phyloP scores from a whole-genome alignment of 345 rosid genomes.

The Corymbia maculata region DNA sequence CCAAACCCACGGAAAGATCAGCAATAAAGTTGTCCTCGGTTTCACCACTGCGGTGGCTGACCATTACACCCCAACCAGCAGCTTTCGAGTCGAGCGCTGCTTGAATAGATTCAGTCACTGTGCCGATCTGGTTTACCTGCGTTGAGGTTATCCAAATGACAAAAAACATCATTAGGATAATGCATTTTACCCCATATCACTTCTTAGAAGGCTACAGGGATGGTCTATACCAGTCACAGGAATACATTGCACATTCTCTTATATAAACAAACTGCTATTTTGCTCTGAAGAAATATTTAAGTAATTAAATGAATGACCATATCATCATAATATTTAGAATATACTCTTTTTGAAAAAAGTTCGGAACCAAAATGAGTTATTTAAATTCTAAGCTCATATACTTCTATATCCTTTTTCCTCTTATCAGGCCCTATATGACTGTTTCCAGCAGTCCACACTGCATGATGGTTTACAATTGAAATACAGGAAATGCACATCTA shows the following conservation, averaged over 20 bases:
- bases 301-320: not conserved
- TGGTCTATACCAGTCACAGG: not conserved
- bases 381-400: not conserved
- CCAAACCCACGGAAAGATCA: constrained; percentile 93
- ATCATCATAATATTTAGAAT: not conserved
- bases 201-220: not conserved
- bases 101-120: constrained; percentile 91
- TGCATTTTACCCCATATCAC: not conserved
- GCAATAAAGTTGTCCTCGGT: constrained; percentile 97
- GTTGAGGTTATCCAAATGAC: not conserved
- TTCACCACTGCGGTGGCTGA: constrained; percentile 97
- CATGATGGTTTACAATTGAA: not conserved
- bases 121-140: constrained; percentile 98
- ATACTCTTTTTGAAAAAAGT: not conserved
- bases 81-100: constrained; percentile 96
- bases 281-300: not conserved
- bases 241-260: not conserved
- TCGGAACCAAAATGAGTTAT: not conserved
- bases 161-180: not conserved
- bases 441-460: not conserved
- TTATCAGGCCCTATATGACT: not conserved
- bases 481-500: not conserved
- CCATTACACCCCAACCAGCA: constrained; percentile 99
- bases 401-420: not conserved
- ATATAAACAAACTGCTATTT: not conserved